phyloP scores from a whole-genome alignment of 2,329 filamentous ascomycete species.

The Cercospora sp. region DNA sequence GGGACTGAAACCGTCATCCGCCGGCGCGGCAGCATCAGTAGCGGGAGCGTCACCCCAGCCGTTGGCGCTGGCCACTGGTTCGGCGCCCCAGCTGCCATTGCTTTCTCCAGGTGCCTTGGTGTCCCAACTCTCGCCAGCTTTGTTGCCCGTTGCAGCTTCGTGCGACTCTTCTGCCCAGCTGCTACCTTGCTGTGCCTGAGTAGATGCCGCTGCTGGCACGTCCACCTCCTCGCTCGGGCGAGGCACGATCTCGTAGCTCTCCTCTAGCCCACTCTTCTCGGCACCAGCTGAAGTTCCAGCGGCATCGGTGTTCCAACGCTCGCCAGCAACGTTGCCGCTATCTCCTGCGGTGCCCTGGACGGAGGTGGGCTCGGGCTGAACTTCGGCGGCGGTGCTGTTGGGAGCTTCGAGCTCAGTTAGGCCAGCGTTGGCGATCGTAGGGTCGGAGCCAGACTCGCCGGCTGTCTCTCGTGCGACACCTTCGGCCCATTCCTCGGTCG shows the following conservation, averaged over 20 bases:
- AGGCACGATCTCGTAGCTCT: slow-evolving; percentile 75
- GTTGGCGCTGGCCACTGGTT: slow-evolving; percentile 28
- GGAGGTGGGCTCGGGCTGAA: slow-evolving; percentile 32
- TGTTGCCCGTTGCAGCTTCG: slow-evolving; percentile 33
- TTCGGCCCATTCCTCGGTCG: slow-evolving; percentile 53
- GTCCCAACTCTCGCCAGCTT: slow-evolving; percentile 37
- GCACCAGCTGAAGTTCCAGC: slow-evolving; percentile 45
- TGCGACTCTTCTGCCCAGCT: slow-evolving; percentile 77
- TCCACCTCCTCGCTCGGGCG: slow-evolving; percentile 75
- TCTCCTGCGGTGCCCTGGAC: slow-evolving; percentile 44
- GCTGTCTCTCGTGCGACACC: slow-evolving; percentile 50
- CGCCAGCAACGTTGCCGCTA: slow-evolving; percentile 57
- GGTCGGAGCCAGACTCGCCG: slow-evolving; percentile 55
- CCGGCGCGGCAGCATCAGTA: slow-evolving; percentile 37
- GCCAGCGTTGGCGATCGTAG: slow-evolving; percentile 65
- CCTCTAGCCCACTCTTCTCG: slow-evolving; percentile 54
- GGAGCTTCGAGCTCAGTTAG: slow-evolving; percentile 65
- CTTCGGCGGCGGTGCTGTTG: slow-evolving; percentile 37
- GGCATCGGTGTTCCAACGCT: slow-evolving; percentile 64
- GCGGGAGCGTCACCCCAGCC: slow-evolving; percentile 32
- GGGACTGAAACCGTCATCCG: slow-evolving; percentile 70
- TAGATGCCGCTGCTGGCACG: slow-evolving; percentile 57
- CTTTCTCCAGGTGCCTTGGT: slow-evolving; percentile 45
- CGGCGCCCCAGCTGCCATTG: slow-evolving; percentile 24
- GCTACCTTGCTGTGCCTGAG: slow-evolving; percentile 57